Conservation (phyloP, 352 stramenopile genomes). For the Phytophthora cajani region DNA sequence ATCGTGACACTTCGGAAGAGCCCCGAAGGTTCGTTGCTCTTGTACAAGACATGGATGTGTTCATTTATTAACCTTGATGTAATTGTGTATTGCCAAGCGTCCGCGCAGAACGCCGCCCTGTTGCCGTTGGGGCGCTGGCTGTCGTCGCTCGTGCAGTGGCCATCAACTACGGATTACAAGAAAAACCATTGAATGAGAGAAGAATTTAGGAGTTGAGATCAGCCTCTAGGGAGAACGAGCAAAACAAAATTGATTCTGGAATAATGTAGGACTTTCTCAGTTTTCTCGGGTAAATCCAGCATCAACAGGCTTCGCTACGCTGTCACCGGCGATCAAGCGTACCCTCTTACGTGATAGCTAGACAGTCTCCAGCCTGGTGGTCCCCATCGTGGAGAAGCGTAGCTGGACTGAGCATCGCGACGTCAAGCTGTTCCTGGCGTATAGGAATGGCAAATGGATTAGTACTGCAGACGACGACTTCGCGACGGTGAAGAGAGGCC, state of each 20-base stretch:
- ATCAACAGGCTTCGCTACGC: background rate
- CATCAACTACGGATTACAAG: background rate
- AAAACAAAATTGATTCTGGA: background rate
- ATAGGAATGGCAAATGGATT: background rate
- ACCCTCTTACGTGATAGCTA: background rate
- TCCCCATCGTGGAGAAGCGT: background rate
- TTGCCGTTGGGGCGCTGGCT: background rate
- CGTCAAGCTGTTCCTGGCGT: background rate
- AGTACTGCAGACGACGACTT: background rate
- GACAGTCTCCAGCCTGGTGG: background rate
- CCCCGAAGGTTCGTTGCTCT: background rate
- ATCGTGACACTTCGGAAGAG: background rate
- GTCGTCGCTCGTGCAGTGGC: background rate
- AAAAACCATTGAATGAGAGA: background rate
- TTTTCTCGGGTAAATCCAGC: background rate
- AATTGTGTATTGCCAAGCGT: background rate
- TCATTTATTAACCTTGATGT: background rate
- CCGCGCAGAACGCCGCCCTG: background rate
- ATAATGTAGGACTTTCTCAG: background rate
- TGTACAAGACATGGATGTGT: too few species aligned
- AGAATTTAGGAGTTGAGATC: background rate
- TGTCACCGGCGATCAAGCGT: background rate
- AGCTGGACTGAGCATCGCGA: background rate
- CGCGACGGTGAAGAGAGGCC: background rate
- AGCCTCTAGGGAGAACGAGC: background rate